Conservation (phyloP, 2,329 filamentous ascomycete genomes). For the Harringtonia lauricola region DNA sequence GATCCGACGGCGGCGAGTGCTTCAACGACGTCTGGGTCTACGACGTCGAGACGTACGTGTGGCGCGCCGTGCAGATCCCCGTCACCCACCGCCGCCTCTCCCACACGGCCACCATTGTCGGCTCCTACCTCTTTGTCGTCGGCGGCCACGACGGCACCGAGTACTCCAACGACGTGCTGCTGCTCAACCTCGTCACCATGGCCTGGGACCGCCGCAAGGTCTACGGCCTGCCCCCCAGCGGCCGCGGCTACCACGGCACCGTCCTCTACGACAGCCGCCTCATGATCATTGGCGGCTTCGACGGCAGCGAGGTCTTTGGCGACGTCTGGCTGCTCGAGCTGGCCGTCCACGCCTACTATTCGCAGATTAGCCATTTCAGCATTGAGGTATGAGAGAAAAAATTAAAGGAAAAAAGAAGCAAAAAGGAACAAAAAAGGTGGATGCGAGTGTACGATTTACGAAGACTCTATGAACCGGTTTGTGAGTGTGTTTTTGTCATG, state of each 20-base stretch:
- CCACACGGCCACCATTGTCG: constrained; percentile 58
- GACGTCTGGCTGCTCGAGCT: constrained; percentile 58
- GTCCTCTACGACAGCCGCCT: constrained; percentile 55
- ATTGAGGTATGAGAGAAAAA: constrained; percentile 43
- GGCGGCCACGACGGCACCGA: constrained; percentile 61
- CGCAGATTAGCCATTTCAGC: constrained; percentile 61
- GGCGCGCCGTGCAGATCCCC: constrained; percentile 48
- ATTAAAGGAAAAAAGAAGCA: background rate
- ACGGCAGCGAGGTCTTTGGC: constrained; percentile 55
- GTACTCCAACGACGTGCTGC: constrained; percentile 57
- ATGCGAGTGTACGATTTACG: background rate
- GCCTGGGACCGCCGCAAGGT: constrained; percentile 58
- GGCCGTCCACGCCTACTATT: constrained; percentile 61
- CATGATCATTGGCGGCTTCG: constrained; percentile 55
- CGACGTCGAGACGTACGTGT: constrained; percentile 50
- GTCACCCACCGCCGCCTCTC: constrained; percentile 53
- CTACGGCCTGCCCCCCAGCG: constrained; percentile 51
- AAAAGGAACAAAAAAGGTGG: background rate
- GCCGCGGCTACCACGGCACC: constrained; percentile 56
- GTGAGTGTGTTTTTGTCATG: background rate
- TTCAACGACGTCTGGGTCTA: constrained; percentile 67
- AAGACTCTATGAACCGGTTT: background rate
- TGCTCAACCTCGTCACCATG: constrained; percentile 63
- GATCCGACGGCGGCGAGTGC: constrained; percentile 59
- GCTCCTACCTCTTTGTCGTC: constrained; percentile 59